A percentile compares a stretch with the other conserved stretches of the same genome.
phyloP scores from a whole-genome alignment of 2,329 filamentous ascomycete species.

The Colletotrichum cuscutae region DNA sequence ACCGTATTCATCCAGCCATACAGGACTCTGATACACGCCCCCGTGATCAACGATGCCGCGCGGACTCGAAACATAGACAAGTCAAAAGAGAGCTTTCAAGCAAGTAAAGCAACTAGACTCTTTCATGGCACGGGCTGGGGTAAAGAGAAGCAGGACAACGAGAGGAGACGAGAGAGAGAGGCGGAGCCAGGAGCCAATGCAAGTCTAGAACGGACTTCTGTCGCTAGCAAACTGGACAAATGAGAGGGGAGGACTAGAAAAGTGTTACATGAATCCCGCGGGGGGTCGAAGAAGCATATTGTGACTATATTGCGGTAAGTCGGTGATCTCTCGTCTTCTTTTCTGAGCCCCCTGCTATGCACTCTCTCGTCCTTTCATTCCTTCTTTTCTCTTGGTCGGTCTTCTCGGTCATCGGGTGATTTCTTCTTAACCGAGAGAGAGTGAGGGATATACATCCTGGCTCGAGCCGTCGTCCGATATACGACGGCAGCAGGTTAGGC shows the following conservation, averaged over 20 bases:
- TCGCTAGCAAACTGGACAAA: conserved; percentile 21
- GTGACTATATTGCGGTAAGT: conserved; percentile 22
- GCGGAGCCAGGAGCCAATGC: conserved; percentile 16
- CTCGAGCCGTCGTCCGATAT: conserved; percentile 15
- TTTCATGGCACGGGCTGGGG: background rate
- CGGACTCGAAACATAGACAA: background rate
- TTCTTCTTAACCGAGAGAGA: conserved; percentile 23
- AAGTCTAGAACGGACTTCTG: conserved; percentile 20
- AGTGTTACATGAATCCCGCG: background rate
- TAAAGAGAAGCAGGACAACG: background rate
- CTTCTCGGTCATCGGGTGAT: conserved; percentile 17
- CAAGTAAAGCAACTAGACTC: background rate
- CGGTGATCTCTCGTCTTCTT: conserved; percentile 6
- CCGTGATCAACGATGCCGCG: conserved; percentile 15
- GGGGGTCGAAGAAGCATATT: background rate
- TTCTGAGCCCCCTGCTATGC: background rate
- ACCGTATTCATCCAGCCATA: conserved; percentile 2
- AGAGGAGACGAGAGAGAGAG: conserved; percentile 5
- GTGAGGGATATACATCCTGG: conserved; percentile 21
- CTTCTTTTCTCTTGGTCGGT: background rate
- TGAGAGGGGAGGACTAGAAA: conserved; percentile 2
- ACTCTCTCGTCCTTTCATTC: background rate
- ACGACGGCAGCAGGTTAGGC: conserved; percentile 11
- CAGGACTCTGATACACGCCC: background rate
- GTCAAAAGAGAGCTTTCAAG: background rate